Evolutionary conservation across 805 yeast genomes (phyloP), one percentile per base, ranked within the genome.

Genomic region (Maudiozyma turicensis): DNA sequence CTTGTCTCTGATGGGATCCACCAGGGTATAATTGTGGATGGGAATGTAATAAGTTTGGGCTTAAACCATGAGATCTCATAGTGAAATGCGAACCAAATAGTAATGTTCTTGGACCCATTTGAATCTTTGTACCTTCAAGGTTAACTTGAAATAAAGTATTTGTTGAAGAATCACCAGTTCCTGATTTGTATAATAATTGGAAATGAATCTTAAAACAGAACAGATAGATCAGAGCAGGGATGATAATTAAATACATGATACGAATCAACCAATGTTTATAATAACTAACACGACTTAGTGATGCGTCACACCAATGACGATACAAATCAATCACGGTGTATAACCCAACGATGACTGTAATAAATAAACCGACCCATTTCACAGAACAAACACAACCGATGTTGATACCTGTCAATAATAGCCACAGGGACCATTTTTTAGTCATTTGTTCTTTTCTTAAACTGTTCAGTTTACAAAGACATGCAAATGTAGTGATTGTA

Each of bases 131-230:
- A 9, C 84, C 86, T 46, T 76, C 75, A 54, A 93, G 71, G 51
- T 91, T 86, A 8, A 91, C 90, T 67, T 93, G 99, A 68, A 93
- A 82, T 47, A 91, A 73, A 0, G 97, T 82, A 14, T 93, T 82
- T 71, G 93, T 86, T 47, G 93, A 82, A 3, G 95, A 85, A 65
- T 91, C 96, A 40, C 98, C 99, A 0, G 96, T 81, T 15, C 99
- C 99, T 1, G 95, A 77, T 58, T 81, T 81, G 59, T 76, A 79
- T 50, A 93, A 75, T 38, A 89, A 70, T 15, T 75, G 59, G 58
- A 93, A 93, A 65, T 93, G 99, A 40, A 86, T 70, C 61, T 82
- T 84, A 75, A 93, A 93, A 59, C 83, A 78, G 33, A 75, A 58
- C 60, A 86, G 62, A 60, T 87, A 93, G 28, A 91, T 78, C 32